Evolutionary conservation across 345 rosid genomes (phyloP).

Genomic region (Pugionium dolabratum): DNA sequence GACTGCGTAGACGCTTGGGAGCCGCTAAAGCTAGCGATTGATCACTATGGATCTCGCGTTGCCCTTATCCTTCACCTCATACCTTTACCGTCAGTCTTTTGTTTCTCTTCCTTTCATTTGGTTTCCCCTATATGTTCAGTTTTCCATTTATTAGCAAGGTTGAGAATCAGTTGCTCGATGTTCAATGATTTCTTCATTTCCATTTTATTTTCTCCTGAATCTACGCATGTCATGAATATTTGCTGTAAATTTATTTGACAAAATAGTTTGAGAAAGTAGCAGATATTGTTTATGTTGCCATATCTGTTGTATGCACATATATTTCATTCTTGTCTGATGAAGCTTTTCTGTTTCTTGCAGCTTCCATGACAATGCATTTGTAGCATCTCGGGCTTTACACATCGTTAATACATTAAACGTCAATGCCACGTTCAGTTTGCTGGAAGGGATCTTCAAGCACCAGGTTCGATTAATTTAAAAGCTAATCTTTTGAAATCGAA

Average conservation of each 20-base stretch:
- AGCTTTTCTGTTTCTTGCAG: slow-evolving; percentile 44
- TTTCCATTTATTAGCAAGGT: slow-evolving; percentile 6
- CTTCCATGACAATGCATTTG: slow-evolving; percentile 85
- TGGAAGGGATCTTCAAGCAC: slow-evolving; percentile 66
- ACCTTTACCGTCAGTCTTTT: slow-evolving; percentile 81
- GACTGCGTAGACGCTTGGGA: slow-evolving; percentile 88
- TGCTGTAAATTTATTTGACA: not conserved
- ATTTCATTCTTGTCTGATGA: not conserved
- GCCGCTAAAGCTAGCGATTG: slow-evolving; percentile 64
- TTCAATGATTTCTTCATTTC: not conserved
- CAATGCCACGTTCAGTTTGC: slow-evolving; percentile 60
- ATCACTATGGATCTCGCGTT: slow-evolving; percentile 66
- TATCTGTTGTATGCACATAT: too few species aligned
- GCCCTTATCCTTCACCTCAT: slow-evolving; percentile 65
- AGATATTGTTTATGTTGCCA: not conserved
- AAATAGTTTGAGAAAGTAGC: not conserved
- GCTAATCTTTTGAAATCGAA: not conserved
- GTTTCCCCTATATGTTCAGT: not conserved
- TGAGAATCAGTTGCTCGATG: slow-evolving; percentile 2
- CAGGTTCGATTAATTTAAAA: slow-evolving; percentile 55
- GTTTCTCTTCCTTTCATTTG: not conserved
- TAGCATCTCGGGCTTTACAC: slow-evolving; percentile 76
- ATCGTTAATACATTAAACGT: slow-evolving; percentile 54
- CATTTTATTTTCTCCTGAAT: not conserved
- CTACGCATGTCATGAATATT: not conserved